These are phyloP conservation scores for Leucogyrophana mollusca DNA, from an alignment of 768 basidiomycete genomes.

Conservation along the genomic window DNA sequence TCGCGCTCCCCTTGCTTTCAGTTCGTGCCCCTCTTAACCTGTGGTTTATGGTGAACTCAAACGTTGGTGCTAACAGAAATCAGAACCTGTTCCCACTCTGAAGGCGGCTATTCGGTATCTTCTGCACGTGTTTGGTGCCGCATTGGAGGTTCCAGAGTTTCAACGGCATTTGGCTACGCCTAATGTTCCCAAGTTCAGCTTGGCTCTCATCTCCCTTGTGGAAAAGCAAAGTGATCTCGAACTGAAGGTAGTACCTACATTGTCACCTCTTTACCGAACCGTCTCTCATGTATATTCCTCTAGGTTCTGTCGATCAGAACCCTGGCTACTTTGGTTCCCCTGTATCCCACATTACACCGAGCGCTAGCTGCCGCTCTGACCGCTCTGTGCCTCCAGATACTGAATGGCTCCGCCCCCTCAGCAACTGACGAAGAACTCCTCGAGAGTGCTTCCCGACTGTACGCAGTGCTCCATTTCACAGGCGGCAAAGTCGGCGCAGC, in stretches of 20 bases:
- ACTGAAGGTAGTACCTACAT: slow-evolving; percentile 45
- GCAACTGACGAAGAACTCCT: slow-evolving; percentile 40
- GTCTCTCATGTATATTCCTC: background rate
- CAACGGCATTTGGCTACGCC: slow-evolving; percentile 77
- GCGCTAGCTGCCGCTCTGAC: slow-evolving; percentile 52
- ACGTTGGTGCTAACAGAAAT: slow-evolving; percentile 47
- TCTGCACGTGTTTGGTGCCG: slow-evolving; percentile 56
- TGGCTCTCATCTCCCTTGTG: slow-evolving; percentile 52
- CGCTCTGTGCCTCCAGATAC: slow-evolving; percentile 49
- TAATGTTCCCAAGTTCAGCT: slow-evolving; percentile 68
- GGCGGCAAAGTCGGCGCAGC: slow-evolving; percentile 80
- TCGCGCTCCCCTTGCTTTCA: slow-evolving; percentile 62
- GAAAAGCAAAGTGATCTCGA: slow-evolving; percentile 51
- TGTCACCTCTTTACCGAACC: slow-evolving; percentile 2
- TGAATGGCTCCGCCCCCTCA: slow-evolving; percentile 52
- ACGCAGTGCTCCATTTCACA: slow-evolving; percentile 61
- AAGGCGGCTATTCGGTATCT: slow-evolving; percentile 69
- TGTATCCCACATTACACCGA: slow-evolving; percentile 70
- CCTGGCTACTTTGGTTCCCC: slow-evolving; percentile 52
- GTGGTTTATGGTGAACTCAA: slow-evolving; percentile 17
- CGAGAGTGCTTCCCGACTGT: slow-evolving; percentile 54
- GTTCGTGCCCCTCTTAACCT: slow-evolving; percentile 51
- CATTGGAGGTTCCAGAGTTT: slow-evolving; percentile 69
- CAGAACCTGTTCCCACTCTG: slow-evolving; percentile 56
- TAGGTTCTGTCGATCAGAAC: slow-evolving; percentile 48